These are phyloP conservation scores for Suillus subluteus DNA, from an alignment of 768 basidiomycete genomes.

Conservation along the genomic window DNA sequence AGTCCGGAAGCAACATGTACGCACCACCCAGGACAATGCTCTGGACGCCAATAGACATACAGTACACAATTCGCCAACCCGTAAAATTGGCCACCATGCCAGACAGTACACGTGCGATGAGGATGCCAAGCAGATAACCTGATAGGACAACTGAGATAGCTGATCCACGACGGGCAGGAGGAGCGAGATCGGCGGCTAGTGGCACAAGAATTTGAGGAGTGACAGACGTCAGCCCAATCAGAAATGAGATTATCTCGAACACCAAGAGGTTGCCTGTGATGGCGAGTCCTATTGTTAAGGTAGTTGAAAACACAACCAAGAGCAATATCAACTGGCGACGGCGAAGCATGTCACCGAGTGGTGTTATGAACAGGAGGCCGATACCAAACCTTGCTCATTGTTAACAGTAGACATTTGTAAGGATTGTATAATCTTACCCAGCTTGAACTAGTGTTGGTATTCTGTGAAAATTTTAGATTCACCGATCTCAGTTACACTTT, in stretches of 20 bases:
- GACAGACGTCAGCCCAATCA: constrained; percentile 44
- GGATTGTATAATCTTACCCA: constrained; percentile 46
- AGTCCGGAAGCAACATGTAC: constrained; percentile 44
- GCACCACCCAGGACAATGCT: constrained; percentile 30
- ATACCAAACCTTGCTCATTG: constrained; percentile 8
- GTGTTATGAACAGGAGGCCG: constrained; percentile 48
- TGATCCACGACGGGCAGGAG: constrained; percentile 25
- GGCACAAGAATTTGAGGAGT: constrained; percentile 45
- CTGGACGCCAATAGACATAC: constrained; percentile 43
- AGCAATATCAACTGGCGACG: constrained; percentile 44
- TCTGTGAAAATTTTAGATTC: constrained; percentile 32
- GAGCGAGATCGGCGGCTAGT: constrained; percentile 48
- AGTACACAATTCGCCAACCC: constrained; percentile 45
- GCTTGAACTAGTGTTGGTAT: constrained; percentile 71
- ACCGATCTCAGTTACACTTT: not conserved
- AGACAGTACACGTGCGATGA: constrained; percentile 35
- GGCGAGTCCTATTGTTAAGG: constrained; percentile 45
- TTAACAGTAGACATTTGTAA: not conserved
- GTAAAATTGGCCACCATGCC: constrained; percentile 47
- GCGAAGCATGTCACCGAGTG: constrained; percentile 50
- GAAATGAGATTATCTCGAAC: constrained; percentile 39
- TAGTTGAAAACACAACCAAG: constrained; percentile 35
- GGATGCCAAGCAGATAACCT: constrained; percentile 32
- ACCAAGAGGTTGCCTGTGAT: constrained; percentile 33
- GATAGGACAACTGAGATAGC: constrained; percentile 38